phyloP scores from a whole-genome alignment of 495 filamentous ascomycete species.

The Aspergillus cristatus region DNA sequence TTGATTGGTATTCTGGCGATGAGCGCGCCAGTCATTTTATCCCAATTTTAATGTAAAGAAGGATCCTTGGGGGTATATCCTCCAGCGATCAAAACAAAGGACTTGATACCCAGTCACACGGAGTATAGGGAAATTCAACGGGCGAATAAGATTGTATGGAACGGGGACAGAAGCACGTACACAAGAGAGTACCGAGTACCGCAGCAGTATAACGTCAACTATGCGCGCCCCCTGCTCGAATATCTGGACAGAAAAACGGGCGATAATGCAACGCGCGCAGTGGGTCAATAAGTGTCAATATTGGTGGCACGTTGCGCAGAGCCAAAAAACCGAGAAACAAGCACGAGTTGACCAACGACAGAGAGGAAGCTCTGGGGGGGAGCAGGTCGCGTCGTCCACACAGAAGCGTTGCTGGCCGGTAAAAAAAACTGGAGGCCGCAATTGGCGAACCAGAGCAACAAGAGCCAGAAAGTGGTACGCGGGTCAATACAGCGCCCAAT shows the following conservation, averaged over 20 bases:
- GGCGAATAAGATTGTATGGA: too few relatives aligned
- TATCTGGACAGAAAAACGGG: constrained; percentile 10
- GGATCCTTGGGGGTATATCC: too few relatives aligned
- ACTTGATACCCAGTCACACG: too few relatives aligned
- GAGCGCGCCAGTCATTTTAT: constrained; percentile 9
- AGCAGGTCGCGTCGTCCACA: constrained; percentile 14
- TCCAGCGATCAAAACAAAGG: too few relatives aligned
- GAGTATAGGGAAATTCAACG: too few relatives aligned
- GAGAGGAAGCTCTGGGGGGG: constrained; percentile 4
- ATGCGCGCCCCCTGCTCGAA: constrained; percentile 12
- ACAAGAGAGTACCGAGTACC: constrained; percentile 7
- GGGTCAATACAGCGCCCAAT: too few relatives aligned
- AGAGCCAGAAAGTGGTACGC: too few relatives aligned
- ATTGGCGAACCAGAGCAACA: constrained; percentile 9
- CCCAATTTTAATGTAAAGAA: not conserved
- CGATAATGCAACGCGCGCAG: constrained; percentile 27
- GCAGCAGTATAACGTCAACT: constrained; percentile 21
- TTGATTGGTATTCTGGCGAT: not conserved
- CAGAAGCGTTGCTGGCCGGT: too few relatives aligned
- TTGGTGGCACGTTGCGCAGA: constrained; percentile 28
- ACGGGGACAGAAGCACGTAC: not conserved
- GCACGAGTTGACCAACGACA: constrained; percentile 6
- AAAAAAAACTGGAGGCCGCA: not conserved
- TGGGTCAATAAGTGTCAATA: constrained; percentile 23
- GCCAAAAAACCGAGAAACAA: constrained; percentile 6